Evolutionary conservation across 1,284 basidiomycete species (phyloP), one percentile per base, ranked within the genome.

Genomic region (Ganoderma sinense): DNA sequence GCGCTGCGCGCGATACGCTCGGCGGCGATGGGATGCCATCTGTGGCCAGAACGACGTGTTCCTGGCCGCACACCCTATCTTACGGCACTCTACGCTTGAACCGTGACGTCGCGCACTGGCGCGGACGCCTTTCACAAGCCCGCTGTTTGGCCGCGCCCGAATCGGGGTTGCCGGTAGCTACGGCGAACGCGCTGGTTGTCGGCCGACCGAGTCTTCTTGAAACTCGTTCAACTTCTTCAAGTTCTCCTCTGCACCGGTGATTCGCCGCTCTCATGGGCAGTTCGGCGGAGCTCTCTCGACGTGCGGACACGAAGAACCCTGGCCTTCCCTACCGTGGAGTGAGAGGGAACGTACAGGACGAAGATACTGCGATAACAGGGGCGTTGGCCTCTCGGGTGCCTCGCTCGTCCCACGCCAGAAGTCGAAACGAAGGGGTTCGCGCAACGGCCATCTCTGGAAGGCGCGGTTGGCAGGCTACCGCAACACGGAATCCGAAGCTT

Each of bases 401-500:
- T 23, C 10, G 18, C 26, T 56, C 36, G 23, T 29, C 11, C 16
- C 14, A 33, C 29, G 55, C 16, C 55, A 56, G 56, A 59, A 59
- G 53, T 39, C 33, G 56, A 39, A 59, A 36, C 6, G n/a, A 33
- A n/a, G 33, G 31, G 56, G 33, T 59, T 33, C 33, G 29, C 7
- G 20, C 31, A 18, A 36, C 56, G 56, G 56, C 33, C 56, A 36
- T 58, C 56, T 58, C 33, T 59, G 56, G 56, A 29, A 59, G 56
- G 31, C 23, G 56, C 33, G 33, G 56, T 59, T 18, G 56, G 56
- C 18, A 59, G 31, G 33, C 20, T 39, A 39, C 56, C 14, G 31
- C 3, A 33, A 39, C 56, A 39, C 8, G 29, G 56, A 59, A 59
- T 11, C 14, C 31, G 33, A 59, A 39, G 56, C 18, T n/a, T 23